Evolutionary conservation across 2,329 filamentous ascomycete species (phyloP), one percentile per base, ranked within the genome.

Genomic region (Zalaria obscura): DNA sequence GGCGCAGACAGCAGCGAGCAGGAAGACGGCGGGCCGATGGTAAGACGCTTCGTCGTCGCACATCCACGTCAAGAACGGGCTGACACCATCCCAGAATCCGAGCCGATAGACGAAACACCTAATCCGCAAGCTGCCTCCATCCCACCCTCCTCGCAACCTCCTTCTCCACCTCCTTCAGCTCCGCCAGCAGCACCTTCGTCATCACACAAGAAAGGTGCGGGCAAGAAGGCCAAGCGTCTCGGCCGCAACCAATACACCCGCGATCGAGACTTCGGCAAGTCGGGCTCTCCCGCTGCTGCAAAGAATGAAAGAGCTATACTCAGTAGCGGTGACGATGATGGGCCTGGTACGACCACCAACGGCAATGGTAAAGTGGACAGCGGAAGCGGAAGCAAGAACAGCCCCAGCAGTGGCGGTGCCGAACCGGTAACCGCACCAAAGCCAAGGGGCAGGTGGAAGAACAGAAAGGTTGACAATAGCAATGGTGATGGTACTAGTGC

Each of bases 171-270:
- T n/a, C 50, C 61, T 55, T 39, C 52, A 55, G 38, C 53, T 53
- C n/a, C 55, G 49, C 48, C 55, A 51, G 51, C 60, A 54, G 50
- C 61, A 41, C 53, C 68, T 42, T 56, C 69, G 42, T 64, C 57
- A 48, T 65, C 69, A 2, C 68, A 73, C 43, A 83, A 81, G 56
- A 81, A 80, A 62, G 68, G 72, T 55, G 74, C 43, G 69, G 77
- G 53, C 72, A 76, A 50, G 70, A 59, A 56, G 44, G 47, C 44
- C 25, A 77, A 50, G 77, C 80, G 53, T 78, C 56, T 75, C 44
- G 80, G 82, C 11, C 78, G 82, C 47, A 91, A 89, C 48, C 85
- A 91, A 58, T 88, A 89, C 53, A 88, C 82, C 1, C 82, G 80
- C 54, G 81, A 88, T 48, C 74, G 78, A 36, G 81, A 85, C n/a